Base-by-base conservation (phyloP, 352 stramenopile species). In the Pythium oligandrum region DNA sequence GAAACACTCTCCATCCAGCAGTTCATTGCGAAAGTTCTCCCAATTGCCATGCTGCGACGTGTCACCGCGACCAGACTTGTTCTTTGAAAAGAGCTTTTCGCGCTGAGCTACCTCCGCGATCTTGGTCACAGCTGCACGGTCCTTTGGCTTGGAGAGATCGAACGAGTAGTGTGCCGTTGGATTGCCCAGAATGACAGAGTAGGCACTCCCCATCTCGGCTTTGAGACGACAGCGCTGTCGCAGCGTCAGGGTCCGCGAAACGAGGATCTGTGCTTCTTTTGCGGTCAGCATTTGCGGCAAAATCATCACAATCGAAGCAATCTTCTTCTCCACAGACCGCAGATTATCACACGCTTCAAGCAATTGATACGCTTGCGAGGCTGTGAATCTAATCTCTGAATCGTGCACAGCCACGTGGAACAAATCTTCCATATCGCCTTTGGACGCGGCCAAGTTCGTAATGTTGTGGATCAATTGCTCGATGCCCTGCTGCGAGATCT, bases 11-110 rank as follows among this genome's bases (percentile, higher is more conserved):
- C 82, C 83, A 44, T 96, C 86, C 26, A 95, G 76, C 38, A 73
- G 72, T 69, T 96, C 89, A 48, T 97, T 97, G 42, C 89, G 78
- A 49, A 96, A 97, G 59, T 96, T 97, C 57, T 96, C 79, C 83
- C 86, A 96, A 53, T 96, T 94, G 30, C 83, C 85, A 39, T 96
- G 84, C 65, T 97, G 86, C 5, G 80, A 93, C 26, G 81, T 96
- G 44, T 96, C 83, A 6, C 67, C 59, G 1, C 74, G 69, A 4
- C 65, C 60, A 3, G 71, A 88, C 3, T 66, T 78, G 51, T 70
- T 50, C 45, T 71, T 79, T 3, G 75, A 88, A 40, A 90, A 90
- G 7, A 86, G 64, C 58, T 93, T 91, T 52, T 96, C 83, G 47
- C 71, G 75, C 48, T 96, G 76, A 40, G 86, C 87, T 6, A 93